Evolutionary conservation across 1,139 yeast genomes (phyloP), one percentile per base, ranked within the genome.

Genomic region (Geotrichum cucujoidarum): DNA sequence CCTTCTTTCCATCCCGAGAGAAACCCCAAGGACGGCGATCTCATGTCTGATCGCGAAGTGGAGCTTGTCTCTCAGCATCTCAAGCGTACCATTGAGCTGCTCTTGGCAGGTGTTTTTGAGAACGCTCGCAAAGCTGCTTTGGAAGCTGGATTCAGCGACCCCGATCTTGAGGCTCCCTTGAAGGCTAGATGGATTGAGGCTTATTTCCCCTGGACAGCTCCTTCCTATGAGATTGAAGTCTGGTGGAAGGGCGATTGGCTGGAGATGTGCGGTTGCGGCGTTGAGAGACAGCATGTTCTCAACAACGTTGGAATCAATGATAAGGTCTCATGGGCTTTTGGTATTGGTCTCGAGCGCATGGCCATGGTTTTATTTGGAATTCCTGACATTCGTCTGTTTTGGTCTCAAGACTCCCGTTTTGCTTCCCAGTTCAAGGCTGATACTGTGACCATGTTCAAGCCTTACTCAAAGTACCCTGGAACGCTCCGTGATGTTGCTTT

Each of bases 211-310:
- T 92, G 97, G 97, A 92, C 99, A 1, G 81, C 95, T 1, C 99
- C 99, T 5, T 87, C 96, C 30, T 92, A 95, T 92, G 97, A 92
- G 62, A 88, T 94, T 57, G 99, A 92, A 67, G 95, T 92, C 4
- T 90, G 95, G 94, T 94, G 97, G 97, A 87, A 90, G 64, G 95
- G 95, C 37, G 95, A 90, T 58, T 94, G 98, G 98, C 73, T 92
- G 37, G 99, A 92, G 69, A 82, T 95, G 65, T 88, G 96, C 62
- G 99, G 99, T 1, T 87, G 95, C 66, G 99, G 99, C 22, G 75
- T 92, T 42, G 95, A 89, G 3, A 81, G 80, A 59, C 86, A 88
- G 58, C 80, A 80, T 44, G 95, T 92, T 0, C 71, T 89, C 43
- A 69, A 78, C 31, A 84, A 83, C 56, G 77, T 97, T 1, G 94